Evolutionary conservation across 2,329 filamentous ascomycete species (phyloP).

Genomic region (Eurotiales sp.): DNA sequence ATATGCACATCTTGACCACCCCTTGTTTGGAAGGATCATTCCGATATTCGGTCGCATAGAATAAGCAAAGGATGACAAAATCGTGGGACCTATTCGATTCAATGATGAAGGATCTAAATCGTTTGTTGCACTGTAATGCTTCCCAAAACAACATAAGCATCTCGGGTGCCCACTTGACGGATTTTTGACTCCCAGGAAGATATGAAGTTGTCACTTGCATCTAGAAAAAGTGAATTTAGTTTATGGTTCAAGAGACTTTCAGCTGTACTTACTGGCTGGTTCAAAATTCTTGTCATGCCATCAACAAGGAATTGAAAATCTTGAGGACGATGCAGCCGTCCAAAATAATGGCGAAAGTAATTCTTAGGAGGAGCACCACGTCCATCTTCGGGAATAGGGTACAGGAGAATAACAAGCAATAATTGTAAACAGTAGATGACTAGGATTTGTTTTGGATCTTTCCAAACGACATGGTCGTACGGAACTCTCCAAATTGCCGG

Average conservation of each 20-base stretch:
- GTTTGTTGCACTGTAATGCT: conserved; percentile 92
- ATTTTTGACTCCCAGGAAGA: conserved; percentile 75
- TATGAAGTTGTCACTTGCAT: conserved; percentile 86
- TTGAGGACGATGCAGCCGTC: conserved; percentile 83
- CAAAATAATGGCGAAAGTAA: conserved; percentile 87
- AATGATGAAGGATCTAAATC: conserved; percentile 93
- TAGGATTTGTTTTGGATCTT: conserved; percentile 82
- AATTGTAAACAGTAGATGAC: conserved; percentile 91
- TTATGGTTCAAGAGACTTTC: background rate
- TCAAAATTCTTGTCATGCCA: conserved; percentile 86
- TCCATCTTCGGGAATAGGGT: conserved; percentile 77
- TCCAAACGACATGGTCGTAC: conserved; percentile 88
- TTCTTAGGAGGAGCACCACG: conserved; percentile 71
- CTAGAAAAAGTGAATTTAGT: conserved; percentile 28
- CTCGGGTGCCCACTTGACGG: conserved; percentile 84
- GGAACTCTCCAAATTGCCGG: conserved; percentile 90
- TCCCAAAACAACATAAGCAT: conserved; percentile 99
- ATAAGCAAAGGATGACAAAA: conserved; percentile 84
- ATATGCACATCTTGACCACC: conserved; percentile 94
- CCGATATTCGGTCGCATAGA: conserved; percentile 88
- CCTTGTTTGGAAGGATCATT: conserved; percentile 84
- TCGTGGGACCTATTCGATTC: conserved; percentile 92
- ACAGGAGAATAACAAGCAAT: conserved; percentile 78
- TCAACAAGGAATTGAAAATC: conserved; percentile 98
- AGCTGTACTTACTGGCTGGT: conserved; percentile 62